Percentiles rank a stretch among this genome's conserved stretches.
phyloP scores from a whole-genome alignment of 2,329 filamentous ascomycete genomes.

The Pseudovirgaria hyperparasitica region DNA sequence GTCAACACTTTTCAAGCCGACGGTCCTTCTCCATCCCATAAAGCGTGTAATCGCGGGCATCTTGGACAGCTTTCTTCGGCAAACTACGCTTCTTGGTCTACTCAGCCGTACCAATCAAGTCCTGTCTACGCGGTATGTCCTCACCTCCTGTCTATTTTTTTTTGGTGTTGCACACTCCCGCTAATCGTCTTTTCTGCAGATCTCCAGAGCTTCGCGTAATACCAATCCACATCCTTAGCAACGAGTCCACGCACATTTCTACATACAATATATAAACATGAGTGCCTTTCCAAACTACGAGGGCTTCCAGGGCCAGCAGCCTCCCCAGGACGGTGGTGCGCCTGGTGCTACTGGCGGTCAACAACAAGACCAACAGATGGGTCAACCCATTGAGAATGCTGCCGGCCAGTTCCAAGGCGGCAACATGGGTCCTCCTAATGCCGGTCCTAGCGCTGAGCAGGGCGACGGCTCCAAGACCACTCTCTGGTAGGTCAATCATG shows the following conservation, averaged over 20 bases:
- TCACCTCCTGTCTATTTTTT: too few relatives aligned
- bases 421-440: conserved; percentile 30
- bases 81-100: too few relatives aligned
- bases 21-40: too few relatives aligned
- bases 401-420: conserved; percentile 36
- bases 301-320: conserved; percentile 48
- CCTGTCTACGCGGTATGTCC: too few relatives aligned
- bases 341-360: conserved; percentile 33
- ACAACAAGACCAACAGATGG: conserved; percentile 40
- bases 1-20: too few relatives aligned
- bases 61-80: too few relatives aligned
- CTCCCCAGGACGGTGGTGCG: conserved; percentile 37
- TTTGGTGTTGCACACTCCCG: too few relatives aligned
- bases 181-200: neutral
- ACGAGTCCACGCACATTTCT: too few relatives aligned
- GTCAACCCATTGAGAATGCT: conserved; percentile 44
- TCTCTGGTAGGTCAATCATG: conserved; percentile 37
- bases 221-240: neutral
- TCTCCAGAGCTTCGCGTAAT: neutral
- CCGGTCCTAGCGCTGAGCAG: conserved; percentile 21
- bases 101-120: too few relatives aligned
- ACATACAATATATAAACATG: conserved; percentile 45
- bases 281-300: conserved; percentile 57
- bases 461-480: conserved; percentile 38
- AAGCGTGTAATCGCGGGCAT: too few relatives aligned